Conservation (phyloP, 2,329 filamentous ascomycete species). For the Trichoderma oligosporum region DNA sequence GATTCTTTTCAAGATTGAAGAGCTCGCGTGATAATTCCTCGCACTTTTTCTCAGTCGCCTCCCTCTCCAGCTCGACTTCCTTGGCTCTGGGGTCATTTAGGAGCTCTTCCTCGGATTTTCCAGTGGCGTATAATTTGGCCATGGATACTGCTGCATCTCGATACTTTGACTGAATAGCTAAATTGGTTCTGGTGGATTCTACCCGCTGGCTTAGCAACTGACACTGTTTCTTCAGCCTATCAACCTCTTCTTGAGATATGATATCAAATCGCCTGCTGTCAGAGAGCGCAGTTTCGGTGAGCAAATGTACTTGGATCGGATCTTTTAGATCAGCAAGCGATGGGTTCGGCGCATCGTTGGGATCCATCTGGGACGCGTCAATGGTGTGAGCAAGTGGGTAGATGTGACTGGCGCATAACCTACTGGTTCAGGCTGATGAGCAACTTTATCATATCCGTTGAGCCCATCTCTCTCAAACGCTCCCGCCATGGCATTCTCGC, state of each 20-base stretch:
- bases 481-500: constrained; percentile 50
- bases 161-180: constrained; percentile 88
- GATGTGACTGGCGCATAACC: constrained; percentile 27
- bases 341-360: constrained; percentile 51
- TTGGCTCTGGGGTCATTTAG: constrained; percentile 47
- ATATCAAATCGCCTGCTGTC: constrained; percentile 86
- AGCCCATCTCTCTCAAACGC: constrained; percentile 52
- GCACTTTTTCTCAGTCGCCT: constrained; percentile 72
- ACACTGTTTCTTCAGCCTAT: constrained; percentile 84
- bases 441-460: constrained; percentile 38
- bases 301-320: constrained; percentile 79
- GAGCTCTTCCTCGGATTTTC: constrained; percentile 46
- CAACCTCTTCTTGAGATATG: constrained; percentile 85
- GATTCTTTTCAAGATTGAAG: constrained; percentile 71
- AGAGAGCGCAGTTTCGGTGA: constrained; percentile 87
- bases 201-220: constrained; percentile 70
- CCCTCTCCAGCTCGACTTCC: constrained; percentile 70
- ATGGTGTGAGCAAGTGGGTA: neutral
- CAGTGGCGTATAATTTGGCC: constrained; percentile 71
- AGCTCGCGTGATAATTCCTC: constrained; percentile 80
- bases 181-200: constrained; percentile 74
- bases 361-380: constrained; percentile 44
- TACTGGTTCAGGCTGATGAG: constrained; percentile 56
- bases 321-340: constrained; percentile 61
- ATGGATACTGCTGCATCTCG: constrained; percentile 89